Evolutionary conservation across 345 rosid genomes (phyloP), one percentile per base, ranked within the genome.

Genomic region (Populus nigra): DNA sequence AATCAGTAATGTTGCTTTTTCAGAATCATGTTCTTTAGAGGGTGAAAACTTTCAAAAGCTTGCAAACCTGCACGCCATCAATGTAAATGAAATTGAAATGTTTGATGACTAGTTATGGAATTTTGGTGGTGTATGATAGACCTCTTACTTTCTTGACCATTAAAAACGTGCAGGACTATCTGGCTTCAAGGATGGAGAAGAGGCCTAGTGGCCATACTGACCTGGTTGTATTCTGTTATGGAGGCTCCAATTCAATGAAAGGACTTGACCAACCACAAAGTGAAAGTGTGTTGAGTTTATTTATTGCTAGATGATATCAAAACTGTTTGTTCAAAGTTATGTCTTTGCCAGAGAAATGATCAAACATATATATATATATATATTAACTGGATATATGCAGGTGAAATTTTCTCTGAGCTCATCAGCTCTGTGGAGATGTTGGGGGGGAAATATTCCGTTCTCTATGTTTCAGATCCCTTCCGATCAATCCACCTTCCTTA

Each of bases 381-480:
- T 33, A 33, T 33, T 66, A 31, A 78, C 75, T 35, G 63, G 27
- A 71, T 72, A 66, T 78, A 6, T 85, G 84, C 86, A 96, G 97
- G 89, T 71, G 90, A 90, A 76, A 81, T 84, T 80, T 82, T 96
- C 77, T 82, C 90, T 7, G 91, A 89, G 77, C 91, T 96, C 65
- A 81, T 93, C 84, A 82, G 65, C 74, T 90, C 94, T 23, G 86
- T 91, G 84, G 97, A 90, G 83, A 73, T 83, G 66, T 78, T 91
- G 13, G 95, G 91, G 77, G 87, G 85, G 66, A 92, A 87, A 77
- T 94, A 91, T 72, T 79, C 91, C 33, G 92, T 90, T 69, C 93
- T 96, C 38, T 96, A 93, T 83, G 91, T 92, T 50, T 93, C 97
- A 20, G 90, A 86, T 82, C 97, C 99, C 31, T 78, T 83, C 63